Evolutionary conservation across 805 yeast species (phyloP), one percentile per base, ranked within the genome.

Genomic region (Zygotorulaspora danielsina): DNA sequence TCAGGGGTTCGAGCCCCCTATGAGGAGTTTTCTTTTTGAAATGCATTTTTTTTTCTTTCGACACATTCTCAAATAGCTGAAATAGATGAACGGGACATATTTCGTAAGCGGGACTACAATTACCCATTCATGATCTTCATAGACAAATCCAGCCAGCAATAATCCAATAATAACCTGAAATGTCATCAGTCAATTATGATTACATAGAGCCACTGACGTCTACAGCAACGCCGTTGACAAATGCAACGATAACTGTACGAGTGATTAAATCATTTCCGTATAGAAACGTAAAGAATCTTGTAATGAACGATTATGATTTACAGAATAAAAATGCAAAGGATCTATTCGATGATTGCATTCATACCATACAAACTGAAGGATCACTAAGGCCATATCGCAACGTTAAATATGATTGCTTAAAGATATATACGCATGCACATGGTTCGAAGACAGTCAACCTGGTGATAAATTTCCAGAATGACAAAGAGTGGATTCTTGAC

Each of bases 381-480:
- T 78, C 76, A 0, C 75, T 80, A 43, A 72, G 96, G 54, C 95
- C 97, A 2, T 89, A 79, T 62, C 72, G 97, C 55, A 84, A 73
- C 44, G 84, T 85, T 7, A 69, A 64, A 0, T 84, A 78, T 47
- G 84, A 90, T 56, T 70, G 89, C 0, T 60, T 90, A 41, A 93
- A 93, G 62, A 73, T 93, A 5, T 93, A 93, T 65, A 84, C 96
- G 19, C 88, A 87, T 57, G 97, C 98, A 0, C 97, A 90, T 61
- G 93, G 94, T 9, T 76, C 95, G 20, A 93, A 93, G 65, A 85
- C 96, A 2, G 83, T 88, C 78, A 88, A 93, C 57, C 70, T 93
- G 49, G 93, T 88, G 33, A 84, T 93, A 46, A 93, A 93, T 59
- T 75, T 93, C 59, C 96, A 86, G 19, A 80, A 89, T 54, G 85